A percentile compares a stretch with the other conserved stretches of the same genome.
Evolutionary conservation across 805 yeast genomes (phyloP).

Genomic region (Lipomyces chichibuensis): DNA sequence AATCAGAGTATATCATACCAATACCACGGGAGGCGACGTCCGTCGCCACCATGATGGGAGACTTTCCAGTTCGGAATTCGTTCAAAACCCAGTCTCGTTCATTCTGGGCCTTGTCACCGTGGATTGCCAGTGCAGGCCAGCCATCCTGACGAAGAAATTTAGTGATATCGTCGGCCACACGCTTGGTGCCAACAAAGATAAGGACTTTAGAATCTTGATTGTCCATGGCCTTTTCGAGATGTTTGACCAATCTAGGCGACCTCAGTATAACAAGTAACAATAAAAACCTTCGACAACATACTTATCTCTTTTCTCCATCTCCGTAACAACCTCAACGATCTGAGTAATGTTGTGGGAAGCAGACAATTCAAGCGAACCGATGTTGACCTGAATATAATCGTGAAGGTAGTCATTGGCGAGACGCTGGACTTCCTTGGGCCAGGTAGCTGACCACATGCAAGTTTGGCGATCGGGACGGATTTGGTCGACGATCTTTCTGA

Average conservation of each 20-base stretch:
- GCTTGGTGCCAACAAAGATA: constrained; percentile 94
- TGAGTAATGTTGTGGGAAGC: constrained; percentile 97
- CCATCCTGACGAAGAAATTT: constrained; percentile 91
- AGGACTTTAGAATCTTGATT: constrained; percentile 71
- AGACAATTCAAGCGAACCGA: constrained; percentile 89
- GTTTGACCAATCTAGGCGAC: constrained; percentile 57
- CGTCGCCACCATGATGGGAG: constrained; percentile 98
- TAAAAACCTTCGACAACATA: background rate
- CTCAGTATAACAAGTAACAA: background rate
- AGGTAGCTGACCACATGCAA: constrained; percentile 99
- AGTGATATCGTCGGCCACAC: constrained; percentile 96
- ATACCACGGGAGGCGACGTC: constrained; percentile 99
- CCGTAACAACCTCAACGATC: constrained; percentile 82
- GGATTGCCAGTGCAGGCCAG: constrained; percentile 98
- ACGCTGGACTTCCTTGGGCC: constrained; percentile 98
- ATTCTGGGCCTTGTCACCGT: constrained; percentile 96
- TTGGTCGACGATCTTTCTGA: constrained; percentile 91
- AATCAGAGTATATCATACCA: constrained; percentile 62
- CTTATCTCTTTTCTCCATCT: constrained; percentile 92
- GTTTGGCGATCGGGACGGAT: constrained; percentile 99
- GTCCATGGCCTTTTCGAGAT: constrained; percentile 77
- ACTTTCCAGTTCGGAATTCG: constrained; percentile 89
- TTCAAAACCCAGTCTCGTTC: constrained; percentile 98
- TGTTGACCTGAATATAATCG: constrained; percentile 93
- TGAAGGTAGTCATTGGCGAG: constrained; percentile 87